These are phyloP conservation scores for Hypoxylon sp. DNA, from an alignment of 2,329 filamentous ascomycete species.

Conservation along the genomic window DNA sequence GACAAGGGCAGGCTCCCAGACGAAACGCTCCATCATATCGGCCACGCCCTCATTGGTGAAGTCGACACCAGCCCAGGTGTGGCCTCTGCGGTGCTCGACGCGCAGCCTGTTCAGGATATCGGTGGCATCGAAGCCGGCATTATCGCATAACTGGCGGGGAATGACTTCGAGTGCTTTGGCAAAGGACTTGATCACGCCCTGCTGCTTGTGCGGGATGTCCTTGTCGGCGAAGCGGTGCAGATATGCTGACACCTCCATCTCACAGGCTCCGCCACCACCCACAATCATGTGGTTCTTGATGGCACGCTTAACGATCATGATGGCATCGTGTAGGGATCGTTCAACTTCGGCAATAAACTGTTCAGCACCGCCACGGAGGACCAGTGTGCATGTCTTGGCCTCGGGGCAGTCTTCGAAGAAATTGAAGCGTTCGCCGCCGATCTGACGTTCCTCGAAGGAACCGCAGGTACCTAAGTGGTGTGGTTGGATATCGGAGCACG, in stretches of 20 bases:
- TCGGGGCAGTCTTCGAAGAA: constrained; percentile 96
- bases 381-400: constrained; percentile 96
- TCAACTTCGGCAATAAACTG: constrained; percentile 99
- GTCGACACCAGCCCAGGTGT: constrained; percentile 95
- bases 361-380: constrained; percentile 95
- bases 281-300: constrained; percentile 96
- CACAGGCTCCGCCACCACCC: constrained; percentile 91
- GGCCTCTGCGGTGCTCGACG: constrained; percentile 95
- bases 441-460: constrained; percentile 93
- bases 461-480: constrained; percentile 94
- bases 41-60: constrained; percentile 92
- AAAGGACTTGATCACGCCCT: constrained; percentile 97
- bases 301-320: constrained; percentile 99
- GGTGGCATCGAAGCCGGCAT: constrained; percentile 97
- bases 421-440: constrained; percentile 97
- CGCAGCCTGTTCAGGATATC: constrained; percentile 97
- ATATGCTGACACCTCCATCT: constrained; percentile 97
- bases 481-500: constrained; percentile 92
- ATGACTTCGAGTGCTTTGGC: constrained; percentile 98
- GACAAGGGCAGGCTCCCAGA: constrained; percentile 96
- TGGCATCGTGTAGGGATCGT: constrained; percentile 96
- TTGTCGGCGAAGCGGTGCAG: constrained; percentile 93
- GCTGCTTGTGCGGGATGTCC: constrained; percentile 94
- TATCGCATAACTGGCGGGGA: constrained; percentile 96
- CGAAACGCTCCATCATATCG: constrained; percentile 95